A percentile compares a stretch with the other conserved stretches of the same genome.
Conservation (phyloP, 805 yeast genomes). For the Barnettozyma wickerhamii region DNA sequence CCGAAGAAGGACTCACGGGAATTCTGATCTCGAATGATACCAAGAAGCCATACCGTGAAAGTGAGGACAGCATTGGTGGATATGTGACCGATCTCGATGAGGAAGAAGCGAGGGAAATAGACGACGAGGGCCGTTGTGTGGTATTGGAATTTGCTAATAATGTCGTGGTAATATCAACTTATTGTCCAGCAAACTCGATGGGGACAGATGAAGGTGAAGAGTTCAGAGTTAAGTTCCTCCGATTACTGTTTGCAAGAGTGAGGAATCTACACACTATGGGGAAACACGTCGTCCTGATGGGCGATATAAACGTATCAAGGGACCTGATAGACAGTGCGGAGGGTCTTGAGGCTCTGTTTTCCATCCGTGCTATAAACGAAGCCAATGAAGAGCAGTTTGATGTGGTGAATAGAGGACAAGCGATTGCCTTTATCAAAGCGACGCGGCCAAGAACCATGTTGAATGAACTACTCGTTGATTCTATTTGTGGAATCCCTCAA, state of each 20-base stretch:
- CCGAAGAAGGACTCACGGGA: slow-evolving; percentile 93
- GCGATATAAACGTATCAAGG: slow-evolving; percentile 81
- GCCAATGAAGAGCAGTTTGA: slow-evolving; percentile 30
- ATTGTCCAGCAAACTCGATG: slow-evolving; percentile 90
- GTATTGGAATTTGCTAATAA: slow-evolving; percentile 66
- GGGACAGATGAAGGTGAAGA: slow-evolving; percentile 62
- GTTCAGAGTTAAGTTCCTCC: slow-evolving; percentile 54
- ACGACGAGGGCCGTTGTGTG: slow-evolving; percentile 81
- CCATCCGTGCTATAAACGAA: slow-evolving; percentile 31
- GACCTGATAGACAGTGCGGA: slow-evolving; percentile 85
- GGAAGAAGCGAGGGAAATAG: slow-evolving; percentile 45
- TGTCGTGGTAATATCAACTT: slow-evolving; percentile 58
- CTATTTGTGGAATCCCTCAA: slow-evolving; percentile 25
- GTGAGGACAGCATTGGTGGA: slow-evolving; percentile 56
- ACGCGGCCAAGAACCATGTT: slow-evolving; percentile 41
- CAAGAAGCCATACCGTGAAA: slow-evolving; percentile 17
- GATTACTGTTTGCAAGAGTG: slow-evolving; percentile 57
- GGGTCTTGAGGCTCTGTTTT: slow-evolving; percentile 41
- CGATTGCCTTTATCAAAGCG: slow-evolving; percentile 32
- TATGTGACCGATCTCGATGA: slow-evolving; percentile 43
- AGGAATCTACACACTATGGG: slow-evolving; percentile 49
- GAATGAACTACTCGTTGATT: slow-evolving; percentile 40
- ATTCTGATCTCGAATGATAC: slow-evolving; percentile 27
- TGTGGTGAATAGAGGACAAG: slow-evolving; percentile 28
- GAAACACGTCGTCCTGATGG: slow-evolving; percentile 74